These are phyloP conservation scores for Saccharomyces hybrid DNA, from an alignment of 1,139 yeast species.

Conservation along the genomic window DNA sequence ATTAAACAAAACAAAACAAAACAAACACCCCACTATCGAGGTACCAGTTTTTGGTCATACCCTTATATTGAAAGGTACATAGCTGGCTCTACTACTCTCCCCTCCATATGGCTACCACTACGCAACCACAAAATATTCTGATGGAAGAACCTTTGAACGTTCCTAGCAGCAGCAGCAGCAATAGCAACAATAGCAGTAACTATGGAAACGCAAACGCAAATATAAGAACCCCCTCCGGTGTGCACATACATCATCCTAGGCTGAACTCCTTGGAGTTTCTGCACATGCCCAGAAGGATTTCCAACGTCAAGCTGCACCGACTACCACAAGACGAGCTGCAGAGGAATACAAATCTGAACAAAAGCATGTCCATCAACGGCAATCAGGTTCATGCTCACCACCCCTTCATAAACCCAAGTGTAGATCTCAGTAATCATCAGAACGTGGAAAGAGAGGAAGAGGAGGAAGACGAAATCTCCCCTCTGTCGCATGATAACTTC, in stretches of 20 bases:
- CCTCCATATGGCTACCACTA: not conserved
- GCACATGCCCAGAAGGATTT: conserved; percentile 22
- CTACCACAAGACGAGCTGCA: conserved; percentile 14
- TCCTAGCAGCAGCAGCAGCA: not conserved
- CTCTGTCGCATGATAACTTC: not conserved
- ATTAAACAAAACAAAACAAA: not conserved
- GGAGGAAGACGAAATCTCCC: conserved; percentile 1
- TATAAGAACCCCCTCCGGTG: not conserved
- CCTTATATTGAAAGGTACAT: not conserved
- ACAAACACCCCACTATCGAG: not conserved
- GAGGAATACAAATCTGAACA: conserved; percentile 23
- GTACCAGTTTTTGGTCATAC: not conserved
- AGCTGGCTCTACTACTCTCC: not conserved
- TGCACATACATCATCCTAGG: not conserved
- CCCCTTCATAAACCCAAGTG: not conserved
- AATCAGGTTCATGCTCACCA: not conserved
- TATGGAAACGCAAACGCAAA: conserved; percentile 3
- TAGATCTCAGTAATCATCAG: not conserved
- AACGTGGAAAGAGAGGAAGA: not conserved
- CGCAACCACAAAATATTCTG: not conserved
- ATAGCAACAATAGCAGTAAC: conserved; percentile 3
- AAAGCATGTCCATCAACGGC: conserved; percentile 5
- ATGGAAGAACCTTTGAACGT: not conserved
- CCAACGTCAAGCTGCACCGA: conserved; percentile 17
- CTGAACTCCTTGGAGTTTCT: conserved; percentile 19